Conservation (phyloP, 129 eudicot genomes). For the Saussurea involucrata region DNA sequence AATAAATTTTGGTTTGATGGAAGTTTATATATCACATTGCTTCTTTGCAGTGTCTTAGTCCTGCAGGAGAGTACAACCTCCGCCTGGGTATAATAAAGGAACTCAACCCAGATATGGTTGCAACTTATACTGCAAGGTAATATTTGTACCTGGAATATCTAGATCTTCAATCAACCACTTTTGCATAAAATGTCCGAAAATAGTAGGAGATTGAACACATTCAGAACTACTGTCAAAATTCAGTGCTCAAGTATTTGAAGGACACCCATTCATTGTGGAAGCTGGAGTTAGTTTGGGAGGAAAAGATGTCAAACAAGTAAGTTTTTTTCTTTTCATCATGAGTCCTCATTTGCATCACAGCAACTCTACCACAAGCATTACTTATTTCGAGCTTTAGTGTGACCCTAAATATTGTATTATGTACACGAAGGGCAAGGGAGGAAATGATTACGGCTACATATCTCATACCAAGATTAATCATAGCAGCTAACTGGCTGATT, state of each 20-base stretch:
- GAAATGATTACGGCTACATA: background rate
- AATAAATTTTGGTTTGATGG: conserved; percentile 5
- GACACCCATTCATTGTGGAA: conserved; percentile 98
- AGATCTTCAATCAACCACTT: background rate
- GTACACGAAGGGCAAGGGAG: background rate
- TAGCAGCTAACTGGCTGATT: background rate
- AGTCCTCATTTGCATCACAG: background rate
- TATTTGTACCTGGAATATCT: conserved; percentile 2
- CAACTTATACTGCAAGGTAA: conserved; percentile 96
- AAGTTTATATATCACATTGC: background rate
- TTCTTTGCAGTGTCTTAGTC: conserved; percentile 85
- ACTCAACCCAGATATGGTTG: conserved; percentile 99
- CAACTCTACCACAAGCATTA: background rate
- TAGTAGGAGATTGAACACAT: background rate
- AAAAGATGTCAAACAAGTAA: conserved; percentile 97
- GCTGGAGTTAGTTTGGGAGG: conserved; percentile 99
- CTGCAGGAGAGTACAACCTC: conserved; percentile 99
- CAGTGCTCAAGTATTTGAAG: conserved; percentile 99
- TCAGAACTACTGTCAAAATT: conserved; percentile 19
- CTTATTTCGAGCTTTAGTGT: background rate
- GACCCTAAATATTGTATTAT: background rate
- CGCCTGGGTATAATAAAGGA: conserved; percentile 97
- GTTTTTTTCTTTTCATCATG: conserved; percentile 4
- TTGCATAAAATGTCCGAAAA: background rate
- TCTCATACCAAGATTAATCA: background rate